Percentiles rank a stretch among this genome's conserved stretches.
Evolutionary conservation across 2,329 filamentous ascomycete genomes (phyloP).

Genomic region (Capronia coronata): DNA sequence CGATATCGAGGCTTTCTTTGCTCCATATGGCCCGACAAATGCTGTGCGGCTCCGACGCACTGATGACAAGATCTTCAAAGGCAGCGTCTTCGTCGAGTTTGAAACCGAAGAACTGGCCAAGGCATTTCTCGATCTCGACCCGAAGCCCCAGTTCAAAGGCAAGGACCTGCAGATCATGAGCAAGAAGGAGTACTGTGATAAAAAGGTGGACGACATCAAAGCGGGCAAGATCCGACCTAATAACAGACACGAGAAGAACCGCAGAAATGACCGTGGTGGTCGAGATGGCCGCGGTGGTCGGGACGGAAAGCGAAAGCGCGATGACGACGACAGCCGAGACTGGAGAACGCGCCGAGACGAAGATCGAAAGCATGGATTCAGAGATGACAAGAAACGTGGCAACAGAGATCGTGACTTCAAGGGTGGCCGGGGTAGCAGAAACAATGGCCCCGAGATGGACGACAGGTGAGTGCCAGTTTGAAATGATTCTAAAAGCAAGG

Average conservation of each 20-base stretch:
- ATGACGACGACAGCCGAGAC: slow-evolving; percentile 35
- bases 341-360: slow-evolving; percentile 42
- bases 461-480: slow-evolving; percentile 34
- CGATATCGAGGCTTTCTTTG: slow-evolving; percentile 88
- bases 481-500: slow-evolving; percentile 4
- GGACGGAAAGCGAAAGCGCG: slow-evolving; percentile 30
- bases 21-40: slow-evolving; percentile 69
- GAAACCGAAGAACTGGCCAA: slow-evolving; percentile 68
- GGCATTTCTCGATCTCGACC: slow-evolving; percentile 71
- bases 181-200: slow-evolving; percentile 81
- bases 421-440: slow-evolving; percentile 31
- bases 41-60: slow-evolving; percentile 80
- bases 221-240: slow-evolving; percentile 62
- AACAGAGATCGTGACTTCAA: slow-evolving; percentile 31
- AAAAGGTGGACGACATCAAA: slow-evolving; percentile 66
- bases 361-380: slow-evolving; percentile 40
- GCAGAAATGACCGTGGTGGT: slow-evolving; percentile 35
- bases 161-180: slow-evolving; percentile 73
- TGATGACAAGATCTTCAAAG: slow-evolving; percentile 74
- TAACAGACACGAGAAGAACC: slow-evolving; percentile 41
- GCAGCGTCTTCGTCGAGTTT: slow-evolving; percentile 94
- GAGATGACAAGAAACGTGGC: slow-evolving; percentile 29
- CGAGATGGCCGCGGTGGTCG: slow-evolving; percentile 33
- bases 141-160: slow-evolving; percentile 77
- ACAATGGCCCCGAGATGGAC: slow-evolving; percentile 36